These are phyloP conservation scores for Russula emetica DNA, from an alignment of 768 basidiomycete species.

Conservation along the genomic window DNA sequence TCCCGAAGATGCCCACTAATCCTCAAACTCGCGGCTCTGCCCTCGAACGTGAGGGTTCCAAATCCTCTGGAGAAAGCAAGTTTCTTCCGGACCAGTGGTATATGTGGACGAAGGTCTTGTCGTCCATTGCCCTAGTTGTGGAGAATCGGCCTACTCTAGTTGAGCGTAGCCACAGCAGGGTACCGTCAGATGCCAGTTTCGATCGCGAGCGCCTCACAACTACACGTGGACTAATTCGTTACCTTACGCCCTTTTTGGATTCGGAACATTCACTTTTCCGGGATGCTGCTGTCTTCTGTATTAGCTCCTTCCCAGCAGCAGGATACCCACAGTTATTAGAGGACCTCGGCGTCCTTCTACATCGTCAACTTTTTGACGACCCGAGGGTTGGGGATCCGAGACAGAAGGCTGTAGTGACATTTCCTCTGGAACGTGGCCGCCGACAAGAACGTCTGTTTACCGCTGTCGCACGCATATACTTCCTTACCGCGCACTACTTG, in stretches of 20 bases:
- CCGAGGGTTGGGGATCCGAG: slow-evolving; percentile 36
- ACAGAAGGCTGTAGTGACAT: slow-evolving; percentile 42
- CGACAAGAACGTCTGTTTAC: slow-evolving; percentile 78
- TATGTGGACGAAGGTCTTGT: slow-evolving; percentile 79
- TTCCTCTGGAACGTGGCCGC: slow-evolving; percentile 53
- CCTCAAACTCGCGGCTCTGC: slow-evolving; percentile 41
- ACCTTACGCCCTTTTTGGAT: slow-evolving; percentile 81
- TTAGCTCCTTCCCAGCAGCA: slow-evolving; percentile 77
- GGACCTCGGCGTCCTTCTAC: slow-evolving; percentile 73
- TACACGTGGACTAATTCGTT: slow-evolving; percentile 76
- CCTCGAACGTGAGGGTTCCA: slow-evolving; percentile 50
- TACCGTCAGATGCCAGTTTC: slow-evolving; percentile 66
- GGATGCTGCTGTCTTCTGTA: slow-evolving; percentile 81
- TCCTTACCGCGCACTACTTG: slow-evolving; percentile 73
- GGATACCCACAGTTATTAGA: slow-evolving; percentile 80
- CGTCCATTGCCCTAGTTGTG: slow-evolving; percentile 67
- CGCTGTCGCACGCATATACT: slow-evolving; percentile 84
- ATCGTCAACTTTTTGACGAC: slow-evolving; percentile 83
- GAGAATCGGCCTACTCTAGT: slow-evolving; percentile 56
- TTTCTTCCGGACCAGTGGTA: slow-evolving; percentile 72
- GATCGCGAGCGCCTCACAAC: slow-evolving; percentile 81
- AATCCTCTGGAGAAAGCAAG: slow-evolving; percentile 53
- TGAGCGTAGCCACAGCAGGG: slow-evolving; percentile 60
- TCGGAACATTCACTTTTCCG: slow-evolving; percentile 81
- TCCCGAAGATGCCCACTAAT: slow-evolving; percentile 48